Base-by-base conservation (phyloP, 2,329 filamentous ascomycete genomes). In the Chaetomium sp. region DNA sequence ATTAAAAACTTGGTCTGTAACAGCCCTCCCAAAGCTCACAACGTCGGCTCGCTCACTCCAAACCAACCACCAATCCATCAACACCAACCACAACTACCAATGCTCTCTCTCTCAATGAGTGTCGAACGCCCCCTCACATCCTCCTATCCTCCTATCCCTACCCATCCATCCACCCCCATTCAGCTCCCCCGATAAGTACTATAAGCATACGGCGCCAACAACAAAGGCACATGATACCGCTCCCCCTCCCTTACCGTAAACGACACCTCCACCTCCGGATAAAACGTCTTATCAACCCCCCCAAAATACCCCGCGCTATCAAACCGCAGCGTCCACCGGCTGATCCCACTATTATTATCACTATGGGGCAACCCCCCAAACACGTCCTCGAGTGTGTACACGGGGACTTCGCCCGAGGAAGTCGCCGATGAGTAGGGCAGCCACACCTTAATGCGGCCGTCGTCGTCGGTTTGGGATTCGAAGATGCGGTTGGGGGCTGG, bases 121-220 rank as follows among this genome's bases (percentile, higher is more conserved):
- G 19, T 27, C 19, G 19, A n/a, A n/a, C n/a, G n/a, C n/a, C 40
- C 37, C 33, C 19, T 32, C 9, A 19, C 6, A 12, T 37, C 41
- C 8, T 40, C 32, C 43, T 38, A 14, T 36, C 35, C 41, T 45
- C 19, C n/a, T 4, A 11, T 40, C 6, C 34, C 33, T n/a, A 35
- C 6, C 3, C 19, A 34, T 14, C n/a, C 35, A 42, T 35, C 12
- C 33, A n/a, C 10, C 0, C 11, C 53, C 19, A 3, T 63, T 74
- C 74, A 90, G 69, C 85, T 89, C 12, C 89, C 89, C 48, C 89
- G 76, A 71, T 94, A 94, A 8, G 88, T 92, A 42, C 86, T 88
- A 72, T 90, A 94, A 68, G 86, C 87, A 72, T 85, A 91, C 35
- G 88, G 88, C 61, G 86, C 84, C 72, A 92, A 69, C 69, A 94